Percentiles rank a stretch among this genome's conserved stretches.
Evolutionary conservation across 2,329 filamentous ascomycete genomes (phyloP).

Genomic region (Dactylellina sp.): DNA sequence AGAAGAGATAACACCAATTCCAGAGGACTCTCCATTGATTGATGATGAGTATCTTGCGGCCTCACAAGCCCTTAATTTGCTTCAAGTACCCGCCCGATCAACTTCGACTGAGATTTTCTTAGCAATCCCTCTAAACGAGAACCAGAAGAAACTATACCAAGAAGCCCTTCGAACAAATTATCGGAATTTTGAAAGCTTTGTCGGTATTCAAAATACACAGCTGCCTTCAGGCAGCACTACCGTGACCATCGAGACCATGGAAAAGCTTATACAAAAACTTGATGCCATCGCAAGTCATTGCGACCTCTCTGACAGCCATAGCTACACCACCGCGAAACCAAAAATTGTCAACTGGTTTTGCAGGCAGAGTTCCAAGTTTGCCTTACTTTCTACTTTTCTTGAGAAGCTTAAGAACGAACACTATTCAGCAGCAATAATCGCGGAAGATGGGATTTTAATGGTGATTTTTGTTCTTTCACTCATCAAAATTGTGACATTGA

Average conservation of each 20-base stretch:
- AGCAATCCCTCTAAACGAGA: slow-evolving; percentile 39
- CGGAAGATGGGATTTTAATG: slow-evolving; percentile 38
- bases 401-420: slow-evolving; percentile 21
- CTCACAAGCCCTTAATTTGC: slow-evolving; percentile 34
- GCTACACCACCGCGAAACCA: slow-evolving; percentile 12
- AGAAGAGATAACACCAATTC: slow-evolving; percentile 1
- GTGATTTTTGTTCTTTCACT: background rate
- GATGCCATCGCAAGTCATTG: slow-evolving; percentile 36
- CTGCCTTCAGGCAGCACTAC: background rate
- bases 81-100: slow-evolving; percentile 18
- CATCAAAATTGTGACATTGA: background rate
- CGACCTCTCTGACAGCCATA: slow-evolving; percentile 22
- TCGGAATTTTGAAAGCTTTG: slow-evolving; percentile 31
- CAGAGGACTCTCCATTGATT: slow-evolving; percentile 16
- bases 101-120: slow-evolving; percentile 37
- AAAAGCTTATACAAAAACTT: slow-evolving; percentile 28
- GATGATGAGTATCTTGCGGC: slow-evolving; percentile 42
- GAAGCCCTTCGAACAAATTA: slow-evolving; percentile 32
- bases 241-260: slow-evolving; percentile 16
- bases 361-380: slow-evolving; percentile 47
- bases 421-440: slow-evolving; percentile 33
- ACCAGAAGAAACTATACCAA: slow-evolving; percentile 31
- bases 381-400: slow-evolving; percentile 24
- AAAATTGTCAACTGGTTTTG: slow-evolving; percentile 48
- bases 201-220: slow-evolving; percentile 36